Evolutionary conservation across 2,329 filamentous ascomycete genomes (phyloP).

Genomic region (Hypocreales sp.): DNA sequence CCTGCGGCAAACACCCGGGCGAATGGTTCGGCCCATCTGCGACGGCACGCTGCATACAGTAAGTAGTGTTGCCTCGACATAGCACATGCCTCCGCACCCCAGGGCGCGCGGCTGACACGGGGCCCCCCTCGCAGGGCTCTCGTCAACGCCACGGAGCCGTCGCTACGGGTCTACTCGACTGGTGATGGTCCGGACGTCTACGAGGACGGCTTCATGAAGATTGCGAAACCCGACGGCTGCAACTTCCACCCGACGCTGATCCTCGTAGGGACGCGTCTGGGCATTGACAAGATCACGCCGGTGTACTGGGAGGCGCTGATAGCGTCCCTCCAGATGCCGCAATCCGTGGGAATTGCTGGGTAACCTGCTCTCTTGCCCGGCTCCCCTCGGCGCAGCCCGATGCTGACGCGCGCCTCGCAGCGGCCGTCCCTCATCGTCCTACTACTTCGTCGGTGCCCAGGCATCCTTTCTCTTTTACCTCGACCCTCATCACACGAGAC

Average conservation of each 20-base stretch:
- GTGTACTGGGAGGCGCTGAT: conserved; percentile 94
- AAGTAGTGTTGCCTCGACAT: too few relatives aligned
- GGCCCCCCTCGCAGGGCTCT: conserved; percentile 57
- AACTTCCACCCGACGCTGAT: conserved; percentile 73
- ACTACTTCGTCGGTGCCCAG: conserved; percentile 44
- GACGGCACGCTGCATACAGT: conserved; percentile 89
- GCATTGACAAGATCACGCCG: conserved; percentile 85
- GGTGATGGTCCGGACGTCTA: conserved; percentile 87
- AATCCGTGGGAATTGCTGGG: conserved; percentile 95
- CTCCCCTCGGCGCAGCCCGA: too few relatives aligned
- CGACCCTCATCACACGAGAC: conserved; percentile 78
- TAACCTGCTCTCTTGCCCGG: conserved; percentile 23
- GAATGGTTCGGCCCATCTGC: conserved; percentile 99
- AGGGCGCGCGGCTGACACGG: too few relatives aligned
- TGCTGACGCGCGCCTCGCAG: conserved; percentile 24
- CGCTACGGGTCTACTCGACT: conserved; percentile 72
- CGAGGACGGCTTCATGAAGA: conserved; percentile 69
- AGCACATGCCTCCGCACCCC: too few relatives aligned
- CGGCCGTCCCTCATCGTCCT: conserved; percentile 78
- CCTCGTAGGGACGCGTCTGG: conserved; percentile 73
- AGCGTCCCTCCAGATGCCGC: conserved; percentile 66
- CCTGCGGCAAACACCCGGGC: conserved; percentile 87
- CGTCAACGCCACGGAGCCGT: conserved; percentile 46
- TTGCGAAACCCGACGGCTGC: conserved; percentile 52
- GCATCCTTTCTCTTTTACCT: conserved; percentile 82